Evolutionary conservation across 805 yeast genomes (phyloP).

Genomic region (Clavispora santaluciae): DNA sequence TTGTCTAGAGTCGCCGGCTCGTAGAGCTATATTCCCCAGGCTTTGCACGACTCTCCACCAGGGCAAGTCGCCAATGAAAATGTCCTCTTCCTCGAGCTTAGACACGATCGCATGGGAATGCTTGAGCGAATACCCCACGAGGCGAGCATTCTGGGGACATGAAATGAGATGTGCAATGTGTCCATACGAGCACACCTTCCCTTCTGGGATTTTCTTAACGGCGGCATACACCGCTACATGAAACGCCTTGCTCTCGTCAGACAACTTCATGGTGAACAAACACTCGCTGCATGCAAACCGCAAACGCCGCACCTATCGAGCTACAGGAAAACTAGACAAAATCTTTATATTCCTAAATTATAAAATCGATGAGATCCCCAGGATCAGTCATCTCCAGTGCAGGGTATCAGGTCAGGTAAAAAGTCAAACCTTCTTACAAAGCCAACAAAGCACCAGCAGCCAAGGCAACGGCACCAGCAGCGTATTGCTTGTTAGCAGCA

Average conservation of each 20-base stretch:
- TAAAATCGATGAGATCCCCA: neutral
- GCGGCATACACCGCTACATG: conserved; percentile 56
- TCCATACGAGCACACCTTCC: conserved; percentile 63
- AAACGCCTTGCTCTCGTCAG: conserved; percentile 51
- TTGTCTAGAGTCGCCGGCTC: conserved; percentile 47
- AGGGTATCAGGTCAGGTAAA: neutral
- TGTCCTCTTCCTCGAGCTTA: conserved; percentile 20
- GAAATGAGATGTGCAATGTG: conserved; percentile 64
- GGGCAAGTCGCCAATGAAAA: conserved; percentile 42
- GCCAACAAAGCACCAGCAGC: conserved; percentile 26
- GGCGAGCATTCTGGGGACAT: conserved; percentile 64
- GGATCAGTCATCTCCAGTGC: neutral
- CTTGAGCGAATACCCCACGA: conserved; percentile 70
- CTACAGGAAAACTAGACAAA: neutral
- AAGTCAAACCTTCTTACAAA: conserved; percentile 17
- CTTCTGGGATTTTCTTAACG: conserved; percentile 52
- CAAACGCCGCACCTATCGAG: too few relatives aligned
- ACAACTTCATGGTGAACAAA: neutral
- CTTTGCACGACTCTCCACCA: conserved; percentile 79
- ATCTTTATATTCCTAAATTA: neutral
- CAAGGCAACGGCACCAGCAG: conserved; percentile 26
- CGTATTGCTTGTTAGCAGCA: conserved; percentile 20
- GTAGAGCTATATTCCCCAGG: conserved; percentile 56
- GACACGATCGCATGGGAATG: conserved; percentile 25
- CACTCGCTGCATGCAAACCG: neutral